Conservation (phyloP, 176 grass and related monocot species). For the Tillandsia fasciculata region DNA sequence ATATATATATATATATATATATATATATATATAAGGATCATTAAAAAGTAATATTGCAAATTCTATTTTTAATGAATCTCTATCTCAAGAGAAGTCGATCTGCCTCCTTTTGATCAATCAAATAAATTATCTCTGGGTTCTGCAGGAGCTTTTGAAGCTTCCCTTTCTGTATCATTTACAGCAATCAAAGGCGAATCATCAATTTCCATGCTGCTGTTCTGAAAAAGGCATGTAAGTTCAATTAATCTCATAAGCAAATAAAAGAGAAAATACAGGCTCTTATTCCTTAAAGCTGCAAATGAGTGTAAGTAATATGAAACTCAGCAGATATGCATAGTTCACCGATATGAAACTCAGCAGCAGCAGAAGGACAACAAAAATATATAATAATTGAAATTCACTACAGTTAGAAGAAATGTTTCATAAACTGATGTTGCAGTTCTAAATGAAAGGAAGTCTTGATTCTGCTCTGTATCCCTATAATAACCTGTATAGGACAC, state of each 20-base stretch:
- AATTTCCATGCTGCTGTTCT: constrained; percentile 43
- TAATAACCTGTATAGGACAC: constrained; percentile 84
- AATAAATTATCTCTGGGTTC: too few species aligned
- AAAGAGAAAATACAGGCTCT: background rate
- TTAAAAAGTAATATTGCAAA: too few species aligned
- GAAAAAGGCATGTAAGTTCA: constrained; percentile 17
- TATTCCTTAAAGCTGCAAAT: background rate
- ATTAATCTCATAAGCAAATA: background rate
- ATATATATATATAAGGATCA: too few species aligned
- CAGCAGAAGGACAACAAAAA: constrained; percentile 4
- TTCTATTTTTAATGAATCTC: too few species aligned
- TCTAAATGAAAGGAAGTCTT: constrained; percentile 93
- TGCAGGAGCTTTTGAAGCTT: too few species aligned
- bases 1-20: too few species aligned
- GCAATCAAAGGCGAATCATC: constrained; percentile 37
- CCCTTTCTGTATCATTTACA: too few species aligned
- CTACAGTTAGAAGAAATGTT: constrained; percentile 75
- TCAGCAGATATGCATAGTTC: too few species aligned
- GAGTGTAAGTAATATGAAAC: too few species aligned
- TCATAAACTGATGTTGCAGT: constrained; percentile 97
- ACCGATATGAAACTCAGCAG: too few species aligned
- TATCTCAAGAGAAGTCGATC: too few species aligned
- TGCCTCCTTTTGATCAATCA: too few species aligned
- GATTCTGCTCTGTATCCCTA: constrained; percentile 81
- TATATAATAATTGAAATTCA: constrained; percentile 18